These are phyloP conservation scores for Sclerotinia glacialis DNA, from an alignment of 2,329 filamentous ascomycete genomes.

Conservation along the genomic window DNA sequence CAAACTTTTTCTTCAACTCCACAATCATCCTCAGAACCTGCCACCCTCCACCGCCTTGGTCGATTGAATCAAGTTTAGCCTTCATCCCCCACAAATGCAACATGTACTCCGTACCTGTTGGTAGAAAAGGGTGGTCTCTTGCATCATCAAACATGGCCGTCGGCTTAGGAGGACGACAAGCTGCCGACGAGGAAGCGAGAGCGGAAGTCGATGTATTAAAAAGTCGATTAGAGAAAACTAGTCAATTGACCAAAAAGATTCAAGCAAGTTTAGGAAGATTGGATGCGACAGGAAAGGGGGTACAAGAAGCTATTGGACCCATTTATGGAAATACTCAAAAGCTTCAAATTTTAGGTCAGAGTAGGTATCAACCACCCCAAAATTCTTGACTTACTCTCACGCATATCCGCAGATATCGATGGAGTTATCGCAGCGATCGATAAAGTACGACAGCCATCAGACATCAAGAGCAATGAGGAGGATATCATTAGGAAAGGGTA, in stretches of 20 bases:
- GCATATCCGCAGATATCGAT: conserved; percentile 66
- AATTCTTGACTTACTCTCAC: not conserved
- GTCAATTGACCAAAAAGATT: conserved; percentile 91
- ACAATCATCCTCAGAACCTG: not conserved
- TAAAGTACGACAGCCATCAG: conserved; percentile 81
- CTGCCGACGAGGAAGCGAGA: conserved; percentile 61
- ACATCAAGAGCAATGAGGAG: conserved; percentile 89
- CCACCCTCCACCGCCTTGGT: not conserved
- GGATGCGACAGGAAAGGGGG: conserved; percentile 83
- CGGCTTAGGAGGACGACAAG: conserved; percentile 35
- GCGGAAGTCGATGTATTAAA: conserved; percentile 70
- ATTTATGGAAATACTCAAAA: conserved; percentile 90
- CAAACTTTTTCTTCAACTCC: no score
- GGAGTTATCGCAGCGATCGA: conserved; percentile 83
- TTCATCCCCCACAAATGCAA: not conserved
- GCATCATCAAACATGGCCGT: conserved; percentile 37
- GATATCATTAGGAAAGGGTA: conserved; percentile 78
- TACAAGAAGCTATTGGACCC: conserved; percentile 87
- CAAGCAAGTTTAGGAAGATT: conserved; percentile 80
- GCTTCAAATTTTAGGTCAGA: conserved; percentile 81
- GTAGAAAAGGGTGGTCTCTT: conserved; percentile 30
- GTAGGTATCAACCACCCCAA: conserved; percentile 45
- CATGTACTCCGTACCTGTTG: conserved; percentile 18
- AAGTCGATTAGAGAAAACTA: conserved; percentile 82
- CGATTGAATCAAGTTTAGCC: not conserved